A percentile compares a stretch with the other conserved stretches of the same genome.
Conservation (phyloP, 306 rosid species). For the Inga leiocalycina region DNA sequence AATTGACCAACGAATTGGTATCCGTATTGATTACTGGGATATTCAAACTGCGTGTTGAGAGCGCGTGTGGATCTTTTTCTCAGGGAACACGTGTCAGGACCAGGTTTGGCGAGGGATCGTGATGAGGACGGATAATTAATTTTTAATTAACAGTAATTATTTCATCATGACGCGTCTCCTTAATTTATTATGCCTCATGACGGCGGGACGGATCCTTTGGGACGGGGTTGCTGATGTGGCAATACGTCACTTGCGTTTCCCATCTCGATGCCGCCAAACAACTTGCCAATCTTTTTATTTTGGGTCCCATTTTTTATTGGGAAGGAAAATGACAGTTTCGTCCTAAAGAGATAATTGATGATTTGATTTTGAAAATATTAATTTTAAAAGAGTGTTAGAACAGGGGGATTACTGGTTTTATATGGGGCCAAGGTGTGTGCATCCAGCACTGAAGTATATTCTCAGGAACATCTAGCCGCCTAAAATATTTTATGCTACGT, state of each 20-base stretch:
- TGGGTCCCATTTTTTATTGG: too few species aligned
- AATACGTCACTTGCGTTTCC: neutral
- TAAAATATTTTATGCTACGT: too few species aligned
- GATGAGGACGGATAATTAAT: neutral
- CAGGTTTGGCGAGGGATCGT: neutral
- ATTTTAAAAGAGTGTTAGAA: too few species aligned
- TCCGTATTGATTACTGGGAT: neutral
- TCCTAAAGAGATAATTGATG: too few species aligned
- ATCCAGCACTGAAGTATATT: too few species aligned
- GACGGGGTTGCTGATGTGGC: neutral
- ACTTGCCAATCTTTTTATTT: neutral
- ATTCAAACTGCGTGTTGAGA: conserved; percentile 35
- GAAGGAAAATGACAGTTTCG: too few species aligned
- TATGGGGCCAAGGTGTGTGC: too few species aligned
- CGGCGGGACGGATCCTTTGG: neutral
- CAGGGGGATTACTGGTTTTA: too few species aligned
- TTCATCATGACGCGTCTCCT: neutral
- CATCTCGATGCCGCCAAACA: neutral
- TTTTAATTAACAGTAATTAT: neutral
- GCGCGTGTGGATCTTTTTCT: conserved; percentile 20
- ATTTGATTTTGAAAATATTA: too few species aligned
- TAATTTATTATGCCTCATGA: neutral
- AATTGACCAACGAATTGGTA: neutral
- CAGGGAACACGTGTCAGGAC: conserved; percentile 16
- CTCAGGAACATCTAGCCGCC: too few species aligned